A percentile compares a stretch with the other conserved stretches of the same genome.
These are phyloP conservation scores for Meyerozyma elateridarum DNA, from an alignment of 1,139 yeast genomes.

Conservation along the genomic window DNA sequence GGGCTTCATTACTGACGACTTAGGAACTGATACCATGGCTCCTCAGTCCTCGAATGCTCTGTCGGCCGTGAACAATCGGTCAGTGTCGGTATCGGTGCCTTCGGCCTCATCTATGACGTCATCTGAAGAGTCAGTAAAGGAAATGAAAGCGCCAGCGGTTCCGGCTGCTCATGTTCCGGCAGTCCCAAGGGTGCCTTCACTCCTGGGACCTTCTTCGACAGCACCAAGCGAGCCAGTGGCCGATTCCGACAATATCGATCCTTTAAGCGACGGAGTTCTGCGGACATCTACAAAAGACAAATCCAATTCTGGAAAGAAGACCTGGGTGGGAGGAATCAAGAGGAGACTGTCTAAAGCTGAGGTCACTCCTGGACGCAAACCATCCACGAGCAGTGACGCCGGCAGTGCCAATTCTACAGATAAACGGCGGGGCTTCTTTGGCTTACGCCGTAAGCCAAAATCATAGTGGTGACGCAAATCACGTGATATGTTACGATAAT, in stretches of 20 bases:
- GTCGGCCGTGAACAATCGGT: constrained; percentile 8
- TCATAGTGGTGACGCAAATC: background rate
- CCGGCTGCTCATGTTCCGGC: too few relatives aligned
- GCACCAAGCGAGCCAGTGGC: background rate
- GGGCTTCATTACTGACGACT: constrained; percentile 31
- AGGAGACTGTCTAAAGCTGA: constrained; percentile 27
- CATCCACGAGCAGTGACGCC: constrained; percentile 12
- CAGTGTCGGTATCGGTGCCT: constrained; percentile 8
- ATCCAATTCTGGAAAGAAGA: constrained; percentile 28
- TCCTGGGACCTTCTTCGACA: background rate
- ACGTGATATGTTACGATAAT: background rate
- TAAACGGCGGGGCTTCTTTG: constrained; percentile 32
- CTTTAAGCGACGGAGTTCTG: background rate
- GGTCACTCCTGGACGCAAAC: constrained; percentile 11
- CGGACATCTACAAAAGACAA: constrained; percentile 3
- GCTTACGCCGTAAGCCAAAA: constrained; percentile 29
- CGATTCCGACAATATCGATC: background rate
- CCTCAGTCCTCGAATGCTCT: constrained; percentile 11
- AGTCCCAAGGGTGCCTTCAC: too few relatives aligned
- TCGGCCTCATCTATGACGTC: constrained; percentile 6
- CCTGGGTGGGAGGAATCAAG: constrained; percentile 42
- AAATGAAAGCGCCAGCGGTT: too few relatives aligned
- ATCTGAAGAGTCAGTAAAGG: background rate
- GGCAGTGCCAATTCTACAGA: constrained; percentile 9
- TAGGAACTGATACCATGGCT: constrained; percentile 25